A percentile compares a stretch with the other conserved stretches of the same genome.
phyloP scores from a whole-genome alignment of 2,329 filamentous ascomycete genomes.

The Bisporella sp. region DNA sequence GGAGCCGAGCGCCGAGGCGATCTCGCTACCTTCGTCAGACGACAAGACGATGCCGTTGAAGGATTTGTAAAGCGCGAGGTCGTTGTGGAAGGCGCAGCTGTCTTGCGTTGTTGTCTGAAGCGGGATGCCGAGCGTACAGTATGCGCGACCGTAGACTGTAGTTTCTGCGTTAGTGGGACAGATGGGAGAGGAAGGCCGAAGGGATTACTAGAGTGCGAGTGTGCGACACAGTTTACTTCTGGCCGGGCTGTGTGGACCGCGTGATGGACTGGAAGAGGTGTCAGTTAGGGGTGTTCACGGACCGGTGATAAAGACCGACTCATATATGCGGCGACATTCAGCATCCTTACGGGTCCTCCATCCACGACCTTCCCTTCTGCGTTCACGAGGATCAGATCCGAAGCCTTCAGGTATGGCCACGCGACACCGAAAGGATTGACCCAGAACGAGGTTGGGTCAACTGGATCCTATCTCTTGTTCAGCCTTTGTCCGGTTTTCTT shows the following conservation, averaged over 20 bases:
- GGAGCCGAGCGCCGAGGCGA: constrained; percentile 38
- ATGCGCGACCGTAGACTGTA: constrained; percentile 50
- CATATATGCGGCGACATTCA: constrained; percentile 25
- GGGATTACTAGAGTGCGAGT: constrained; percentile 38
- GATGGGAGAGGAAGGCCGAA: too few relatives aligned
- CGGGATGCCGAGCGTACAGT: constrained; percentile 48
- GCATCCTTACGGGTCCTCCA: constrained; percentile 38
- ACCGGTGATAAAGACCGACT: neutral
- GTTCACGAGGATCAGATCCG: constrained; percentile 62
- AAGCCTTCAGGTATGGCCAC: constrained; percentile 44
- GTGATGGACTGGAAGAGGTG: constrained; percentile 52
- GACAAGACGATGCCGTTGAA: constrained; percentile 48
- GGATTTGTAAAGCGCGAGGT: constrained; percentile 31
- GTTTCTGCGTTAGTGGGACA: too few relatives aligned
- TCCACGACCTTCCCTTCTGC: constrained; percentile 55
- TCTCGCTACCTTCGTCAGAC: constrained; percentile 41
- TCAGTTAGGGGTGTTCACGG: constrained; percentile 24
- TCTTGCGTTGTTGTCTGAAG: constrained; percentile 44
- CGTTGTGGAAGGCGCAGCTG: constrained; percentile 43
- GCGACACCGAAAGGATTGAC: constrained; percentile 29
- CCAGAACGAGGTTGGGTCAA: constrained; percentile 28
- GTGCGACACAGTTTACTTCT: constrained; percentile 50
- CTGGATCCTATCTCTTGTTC: constrained; percentile 21
- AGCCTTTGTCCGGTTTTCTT: neutral
- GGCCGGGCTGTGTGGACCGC: constrained; percentile 52